Conservation (phyloP, 2,329 filamentous ascomycete species). For the Helminthosporium solani region DNA sequence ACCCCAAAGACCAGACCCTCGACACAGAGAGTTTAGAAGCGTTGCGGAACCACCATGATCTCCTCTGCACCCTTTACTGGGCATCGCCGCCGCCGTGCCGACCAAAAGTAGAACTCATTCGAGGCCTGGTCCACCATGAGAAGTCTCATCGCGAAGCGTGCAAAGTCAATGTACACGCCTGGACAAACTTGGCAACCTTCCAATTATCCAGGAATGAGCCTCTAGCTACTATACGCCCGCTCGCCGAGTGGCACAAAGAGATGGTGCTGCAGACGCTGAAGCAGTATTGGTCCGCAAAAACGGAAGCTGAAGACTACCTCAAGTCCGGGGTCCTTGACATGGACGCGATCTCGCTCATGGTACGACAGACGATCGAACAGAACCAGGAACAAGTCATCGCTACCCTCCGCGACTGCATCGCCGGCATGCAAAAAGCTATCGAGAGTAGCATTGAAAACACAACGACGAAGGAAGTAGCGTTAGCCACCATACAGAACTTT, state of each 20-base stretch:
- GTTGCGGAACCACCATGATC: conserved; percentile 62
- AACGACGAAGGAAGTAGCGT: conserved; percentile 18
- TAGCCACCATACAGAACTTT: conserved; percentile 46
- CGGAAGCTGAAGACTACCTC: conserved; percentile 58
- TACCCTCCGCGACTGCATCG: conserved; percentile 55
- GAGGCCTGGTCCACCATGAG: conserved; percentile 57
- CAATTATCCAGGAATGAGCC: conserved; percentile 57
- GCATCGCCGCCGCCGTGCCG: conserved; percentile 55
- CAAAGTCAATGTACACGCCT: conserved; percentile 58
- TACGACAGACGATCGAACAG: conserved; percentile 54
- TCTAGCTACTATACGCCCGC: conserved; percentile 46
- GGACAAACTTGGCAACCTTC: conserved; percentile 58
- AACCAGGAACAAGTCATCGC: conserved; percentile 61
- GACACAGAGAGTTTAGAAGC: conserved; percentile 57
- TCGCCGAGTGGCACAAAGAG: conserved; percentile 57
- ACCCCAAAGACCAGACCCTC: conserved; percentile 59
- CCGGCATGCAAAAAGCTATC: conserved; percentile 51
- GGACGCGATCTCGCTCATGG: conserved; percentile 47
- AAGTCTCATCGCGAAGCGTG: conserved; percentile 61
- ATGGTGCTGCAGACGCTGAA: conserved; percentile 55
- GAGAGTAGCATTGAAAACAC: conserved; percentile 41
- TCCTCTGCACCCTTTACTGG: conserved; percentile 62
- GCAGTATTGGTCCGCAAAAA: conserved; percentile 58
- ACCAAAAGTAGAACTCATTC: conserved; percentile 54
- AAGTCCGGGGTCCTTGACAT: conserved; percentile 39